Base-by-base conservation (phyloP, 2,329 filamentous ascomycete genomes). In the Epichloe typhina region DNA sequence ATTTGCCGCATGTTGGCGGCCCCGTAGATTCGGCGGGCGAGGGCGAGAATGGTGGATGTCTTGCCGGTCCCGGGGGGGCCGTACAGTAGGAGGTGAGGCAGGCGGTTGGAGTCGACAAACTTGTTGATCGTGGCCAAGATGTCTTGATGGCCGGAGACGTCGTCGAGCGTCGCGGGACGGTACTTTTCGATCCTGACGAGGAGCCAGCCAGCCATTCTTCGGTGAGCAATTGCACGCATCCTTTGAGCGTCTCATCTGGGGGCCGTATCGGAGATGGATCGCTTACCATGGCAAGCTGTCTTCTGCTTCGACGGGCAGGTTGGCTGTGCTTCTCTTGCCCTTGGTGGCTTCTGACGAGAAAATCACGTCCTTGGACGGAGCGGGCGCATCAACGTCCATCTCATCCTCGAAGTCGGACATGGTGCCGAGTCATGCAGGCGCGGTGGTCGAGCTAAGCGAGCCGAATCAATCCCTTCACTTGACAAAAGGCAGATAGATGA, bases 71-170 rank as follows among this genome's bases (percentile, higher is more conserved):
- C 93, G 0, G 93, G 5, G 93, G 93, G 5, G 93, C 93, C 93
- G 64, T 98, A 98, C 54, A 98, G 85, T 15, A 98, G 84, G 40
- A 98, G 84, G 72, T 98, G 93, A 7, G 93, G 93, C 49, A 98
- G 77, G 58, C 90, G 82, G 70, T 98, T 97, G 52, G 87, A 80
- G 64, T 97, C 90, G 64, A 98, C 81, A 62, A 98, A 98, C 66
- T 90, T 93, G 75, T 96, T 96, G 72, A 98, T 95, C 2, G 93
- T 98, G 4, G 90, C 83, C 56, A 98, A 82, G 62, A 98, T 97
- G 68, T 98, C 93, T 64, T 96, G 86, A 68, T 98, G 93, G 19
- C 93, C 93, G 3, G 89, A 95, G 52, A 98, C 93, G 68, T 98
- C 93, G 58, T 84, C 81, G 44, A 98, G 80, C 2, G 86, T 88